Evolutionary conservation across 345 rosid species (phyloP), one percentile per base, ranked within the genome.

Genomic region (Syzygium grande): DNA sequence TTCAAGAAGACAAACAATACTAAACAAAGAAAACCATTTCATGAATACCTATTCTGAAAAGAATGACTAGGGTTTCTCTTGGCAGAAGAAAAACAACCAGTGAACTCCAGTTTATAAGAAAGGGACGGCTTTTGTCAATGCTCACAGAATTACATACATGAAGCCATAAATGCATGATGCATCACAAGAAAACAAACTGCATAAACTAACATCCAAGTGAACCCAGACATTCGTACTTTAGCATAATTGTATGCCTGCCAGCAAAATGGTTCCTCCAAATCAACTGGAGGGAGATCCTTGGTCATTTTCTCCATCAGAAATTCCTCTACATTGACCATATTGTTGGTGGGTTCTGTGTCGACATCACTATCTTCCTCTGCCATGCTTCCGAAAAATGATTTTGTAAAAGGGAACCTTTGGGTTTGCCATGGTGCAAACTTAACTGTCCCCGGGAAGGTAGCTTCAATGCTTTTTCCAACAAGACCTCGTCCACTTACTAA

Each of bases 231-330:
- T 86, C 94, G 88, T 92, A 95, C 95, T 92, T 96, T 98, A 34
- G 99, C 99, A 89, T 94, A 96, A 90, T 92, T 92, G 92, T 96
- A 98, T 43, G 99, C 99, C 86, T 94, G 96, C 98, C 99, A 98
- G 90, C 96, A 95, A 89, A 95, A 96, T 5, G 99, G 98, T 92
- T 98, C 99, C 92, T 98, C 98, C 86, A 95, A 93, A 87, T 95
- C 99, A 89, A 89, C 96, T 17, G 97, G 93, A 85, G 97, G 97
- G 90, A 98, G 99, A 91, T 93, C 93, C 91, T 93, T 94, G 91
- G 87, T 95, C 95, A 96, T 96, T 93, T 96, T 95, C 93, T 94
- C 95, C 94, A 94, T 93, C 88, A 96, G 90, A 85, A 90, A 92
- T 65, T 96, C 99, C 91, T 96, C 98, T 41, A 94, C 91, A 84